These are phyloP conservation scores for Scheffersomyces stipitis DNA, from an alignment of 805 yeast genomes.

Conservation along the genomic window DNA sequence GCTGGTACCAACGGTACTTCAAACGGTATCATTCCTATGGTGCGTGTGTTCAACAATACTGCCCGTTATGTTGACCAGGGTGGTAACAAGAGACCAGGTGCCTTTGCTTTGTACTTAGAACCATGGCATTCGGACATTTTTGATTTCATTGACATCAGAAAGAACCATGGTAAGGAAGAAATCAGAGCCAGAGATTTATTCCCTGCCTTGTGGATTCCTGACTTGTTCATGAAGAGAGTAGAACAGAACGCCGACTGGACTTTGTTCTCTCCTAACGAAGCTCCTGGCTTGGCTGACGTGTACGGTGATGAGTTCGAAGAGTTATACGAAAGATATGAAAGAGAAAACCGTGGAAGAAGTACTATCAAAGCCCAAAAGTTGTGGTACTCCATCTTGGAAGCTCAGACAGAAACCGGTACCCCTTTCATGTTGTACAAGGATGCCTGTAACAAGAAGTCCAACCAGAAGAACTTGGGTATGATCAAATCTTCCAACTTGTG, in stretches of 20 bases:
- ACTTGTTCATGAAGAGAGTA: constrained; percentile 61
- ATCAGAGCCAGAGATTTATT: constrained; percentile 62
- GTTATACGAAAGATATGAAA: constrained; percentile 52
- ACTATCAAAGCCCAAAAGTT: constrained; percentile 59
- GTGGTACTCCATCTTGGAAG: constrained; percentile 60
- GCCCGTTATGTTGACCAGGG: constrained; percentile 68
- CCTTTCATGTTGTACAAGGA: constrained; percentile 66
- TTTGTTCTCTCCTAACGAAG: constrained; percentile 58
- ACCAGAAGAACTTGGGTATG: constrained; percentile 60
- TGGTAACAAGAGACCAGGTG: constrained; percentile 67
- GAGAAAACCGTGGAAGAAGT: constrained; percentile 48
- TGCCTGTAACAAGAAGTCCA: constrained; percentile 58
- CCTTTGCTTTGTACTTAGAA: constrained; percentile 59
- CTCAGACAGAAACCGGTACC: constrained; percentile 66
- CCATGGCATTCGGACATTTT: constrained; percentile 66
- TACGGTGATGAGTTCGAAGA: constrained; percentile 57
- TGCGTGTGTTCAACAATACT: constrained; percentile 61
- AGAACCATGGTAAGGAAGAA: constrained; percentile 65
- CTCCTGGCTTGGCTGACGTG: constrained; percentile 54
- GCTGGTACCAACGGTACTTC: constrained; percentile 66
- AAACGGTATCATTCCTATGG: constrained; percentile 63
- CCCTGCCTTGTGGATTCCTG: constrained; percentile 65
- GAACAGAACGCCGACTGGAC: constrained; percentile 58
- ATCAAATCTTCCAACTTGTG: constrained; percentile 63
- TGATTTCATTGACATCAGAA: constrained; percentile 58